phyloP scores from a whole-genome alignment of 2,329 filamentous ascomycete genomes.

The Clathrospora elynae region DNA sequence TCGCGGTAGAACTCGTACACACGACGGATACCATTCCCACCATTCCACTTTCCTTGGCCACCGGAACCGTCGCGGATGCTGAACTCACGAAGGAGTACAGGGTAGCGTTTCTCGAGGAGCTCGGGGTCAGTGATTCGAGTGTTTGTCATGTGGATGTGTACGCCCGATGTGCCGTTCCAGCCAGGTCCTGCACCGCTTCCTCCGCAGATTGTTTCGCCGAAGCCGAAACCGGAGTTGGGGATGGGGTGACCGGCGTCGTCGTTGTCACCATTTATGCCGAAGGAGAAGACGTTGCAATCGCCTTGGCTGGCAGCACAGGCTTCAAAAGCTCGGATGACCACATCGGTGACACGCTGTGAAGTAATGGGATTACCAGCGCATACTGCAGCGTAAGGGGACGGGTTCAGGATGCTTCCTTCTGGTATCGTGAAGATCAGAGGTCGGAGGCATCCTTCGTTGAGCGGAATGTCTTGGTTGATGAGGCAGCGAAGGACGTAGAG shows the following conservation, averaged over 20 bases:
- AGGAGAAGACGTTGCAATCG: conserved; percentile 39
- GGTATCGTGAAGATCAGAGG: conserved; percentile 36
- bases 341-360: conserved; percentile 41
- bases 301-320: conserved; percentile 40
- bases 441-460: conserved; percentile 44
- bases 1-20: conserved; percentile 39
- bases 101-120: conserved; percentile 44
- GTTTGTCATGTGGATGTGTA: conserved; percentile 48
- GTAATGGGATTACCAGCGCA: conserved; percentile 40
- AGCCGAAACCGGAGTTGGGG: conserved; percentile 37
- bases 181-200: conserved; percentile 41
- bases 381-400: conserved; percentile 33
- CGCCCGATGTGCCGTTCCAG: conserved; percentile 41
- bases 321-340: conserved; percentile 39
- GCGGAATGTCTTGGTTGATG: conserved; percentile 39
- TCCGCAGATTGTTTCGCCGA: conserved; percentile 46
- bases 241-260: conserved; percentile 19
- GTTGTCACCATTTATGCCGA: conserved; percentile 34
- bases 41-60: conserved; percentile 34
- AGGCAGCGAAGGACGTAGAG: conserved; percentile 38
- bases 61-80: conserved; percentile 38
- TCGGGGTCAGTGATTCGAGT: conserved; percentile 47
- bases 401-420: conserved; percentile 36
- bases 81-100: conserved; percentile 42
- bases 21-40: conserved; percentile 40